Evolutionary conservation across 345 rosid species (phyloP).

Genomic region (Gossypium rotundifolium): DNA sequence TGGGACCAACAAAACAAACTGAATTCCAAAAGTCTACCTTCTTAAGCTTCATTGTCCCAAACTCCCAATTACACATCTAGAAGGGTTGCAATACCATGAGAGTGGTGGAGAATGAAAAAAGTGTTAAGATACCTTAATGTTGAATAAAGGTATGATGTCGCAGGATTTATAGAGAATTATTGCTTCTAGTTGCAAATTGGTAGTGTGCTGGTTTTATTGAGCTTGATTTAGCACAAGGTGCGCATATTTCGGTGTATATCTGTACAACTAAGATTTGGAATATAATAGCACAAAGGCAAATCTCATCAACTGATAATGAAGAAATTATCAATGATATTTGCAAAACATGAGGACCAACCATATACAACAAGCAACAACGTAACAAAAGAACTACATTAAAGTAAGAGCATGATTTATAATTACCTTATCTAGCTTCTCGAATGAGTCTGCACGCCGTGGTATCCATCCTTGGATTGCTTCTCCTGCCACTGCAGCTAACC

Average conservation of each 20-base stretch:
- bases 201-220: not conserved
- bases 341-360: not conserved
- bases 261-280: not conserved
- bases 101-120: not conserved
- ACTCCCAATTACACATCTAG: not conserved
- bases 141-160: not conserved
- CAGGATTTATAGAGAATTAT: not conserved
- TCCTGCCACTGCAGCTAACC: conserved; percentile 93
- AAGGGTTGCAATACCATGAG: not conserved
- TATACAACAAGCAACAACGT: not conserved
- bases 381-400: conserved; percentile 7
- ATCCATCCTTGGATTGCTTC: conserved; percentile 93
- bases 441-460: conserved; percentile 94
- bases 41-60: not conserved
- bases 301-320: not conserved
- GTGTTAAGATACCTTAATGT: not conserved
- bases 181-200: not conserved
- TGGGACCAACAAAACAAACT: not conserved
- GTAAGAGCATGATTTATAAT: conserved; percentile 18
- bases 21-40: not conserved
- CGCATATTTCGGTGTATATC: not conserved
- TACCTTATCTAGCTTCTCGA: conserved; percentile 95
- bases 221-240: not conserved
- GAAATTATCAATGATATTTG: not conserved
- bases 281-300: not conserved